phyloP scores from a whole-genome alignment of 768 basidiomycete genomes.

The Tulasnella sp. region DNA sequence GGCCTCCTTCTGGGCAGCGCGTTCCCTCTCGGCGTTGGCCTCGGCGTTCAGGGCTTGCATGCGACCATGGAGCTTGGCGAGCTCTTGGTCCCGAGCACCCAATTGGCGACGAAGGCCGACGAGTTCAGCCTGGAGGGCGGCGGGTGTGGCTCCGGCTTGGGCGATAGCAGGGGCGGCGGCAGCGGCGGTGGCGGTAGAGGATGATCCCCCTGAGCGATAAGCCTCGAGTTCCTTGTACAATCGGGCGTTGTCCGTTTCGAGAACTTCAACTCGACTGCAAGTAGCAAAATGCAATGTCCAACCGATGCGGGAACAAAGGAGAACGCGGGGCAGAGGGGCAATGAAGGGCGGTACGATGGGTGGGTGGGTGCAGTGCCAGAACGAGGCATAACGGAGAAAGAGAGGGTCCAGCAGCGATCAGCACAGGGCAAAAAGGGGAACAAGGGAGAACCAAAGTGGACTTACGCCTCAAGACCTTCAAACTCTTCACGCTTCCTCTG shows the following conservation, averaged over 20 bases:
- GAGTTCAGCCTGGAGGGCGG: not conserved
- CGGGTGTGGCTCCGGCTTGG: conserved; percentile 20
- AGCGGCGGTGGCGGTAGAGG: not conserved
- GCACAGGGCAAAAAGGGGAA: conserved; percentile 4
- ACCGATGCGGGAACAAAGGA: not conserved
- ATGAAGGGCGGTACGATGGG: conserved; percentile 20
- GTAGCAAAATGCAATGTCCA: conserved; percentile 21
- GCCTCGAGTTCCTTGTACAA: conserved; percentile 32
- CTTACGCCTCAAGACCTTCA: conserved; percentile 83
- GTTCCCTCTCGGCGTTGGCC: conserved; percentile 6
- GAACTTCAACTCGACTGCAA: conserved; percentile 66
- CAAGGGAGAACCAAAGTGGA: conserved; percentile 27
- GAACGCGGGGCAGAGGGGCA: not conserved
- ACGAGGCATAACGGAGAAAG: not conserved
- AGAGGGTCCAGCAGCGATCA: not conserved
- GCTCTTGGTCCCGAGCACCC: conserved; percentile 2
- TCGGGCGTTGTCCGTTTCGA: conserved; percentile 76
- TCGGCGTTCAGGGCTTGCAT: conserved; percentile 1
- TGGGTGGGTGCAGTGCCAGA: not conserved
- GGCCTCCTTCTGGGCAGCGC: not conserved
- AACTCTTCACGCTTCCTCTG: conserved; percentile 91
- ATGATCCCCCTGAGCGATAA: not conserved
- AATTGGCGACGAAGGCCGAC: conserved; percentile 11
- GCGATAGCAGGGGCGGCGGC: not conserved
- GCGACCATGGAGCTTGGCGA: conserved; percentile 10